Conservation (phyloP, 371 early-diverging fungal species). For the Rhizomucor pusillus region DNA sequence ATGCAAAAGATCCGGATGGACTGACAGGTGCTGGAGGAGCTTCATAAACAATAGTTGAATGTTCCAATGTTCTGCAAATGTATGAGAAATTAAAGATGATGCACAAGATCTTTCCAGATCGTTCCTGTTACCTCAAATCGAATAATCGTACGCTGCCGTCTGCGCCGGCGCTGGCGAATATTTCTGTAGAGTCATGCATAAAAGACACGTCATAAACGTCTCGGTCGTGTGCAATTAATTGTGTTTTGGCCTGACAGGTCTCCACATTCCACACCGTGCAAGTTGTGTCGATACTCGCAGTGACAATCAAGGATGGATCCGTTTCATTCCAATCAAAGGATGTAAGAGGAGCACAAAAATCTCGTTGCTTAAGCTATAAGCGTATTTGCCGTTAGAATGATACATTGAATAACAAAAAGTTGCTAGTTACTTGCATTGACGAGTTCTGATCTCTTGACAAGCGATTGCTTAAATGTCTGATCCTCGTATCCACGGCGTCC, state of each 20-base stretch:
- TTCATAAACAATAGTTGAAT: conserved; percentile 94
- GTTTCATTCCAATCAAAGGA: conserved; percentile 92
- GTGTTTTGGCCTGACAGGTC: conserved; percentile 89
- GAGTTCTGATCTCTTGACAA: conserved; percentile 49
- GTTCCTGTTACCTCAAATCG: conserved; percentile 68
- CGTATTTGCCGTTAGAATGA: too few species aligned
- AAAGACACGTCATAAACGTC: conserved; percentile 94
- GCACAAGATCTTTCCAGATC: neutral
- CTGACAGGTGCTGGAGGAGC: conserved; percentile 54
- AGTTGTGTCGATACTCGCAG: conserved; percentile 92
- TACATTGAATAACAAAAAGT: too few species aligned
- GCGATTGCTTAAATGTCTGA: conserved; percentile 3
- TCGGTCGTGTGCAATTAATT: conserved; percentile 93
- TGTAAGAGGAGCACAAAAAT: conserved; percentile 81
- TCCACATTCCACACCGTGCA: conserved; percentile 95
- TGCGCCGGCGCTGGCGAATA: conserved; percentile 91
- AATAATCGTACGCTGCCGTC: conserved; percentile 94
- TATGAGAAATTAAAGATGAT: neutral
- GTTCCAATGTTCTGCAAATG: conserved; percentile 67
- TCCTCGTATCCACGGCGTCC: conserved; percentile 13
- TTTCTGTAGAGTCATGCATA: conserved; percentile 70
- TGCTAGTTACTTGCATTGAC: conserved; percentile 53
- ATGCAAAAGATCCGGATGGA: conserved; percentile 23
- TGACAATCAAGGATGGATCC: conserved; percentile 79
- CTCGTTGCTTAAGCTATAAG: conserved; percentile 42